phyloP scores from a whole-genome alignment of 2,329 filamentous ascomycete genomes.

The Fusarium camptoceras region DNA sequence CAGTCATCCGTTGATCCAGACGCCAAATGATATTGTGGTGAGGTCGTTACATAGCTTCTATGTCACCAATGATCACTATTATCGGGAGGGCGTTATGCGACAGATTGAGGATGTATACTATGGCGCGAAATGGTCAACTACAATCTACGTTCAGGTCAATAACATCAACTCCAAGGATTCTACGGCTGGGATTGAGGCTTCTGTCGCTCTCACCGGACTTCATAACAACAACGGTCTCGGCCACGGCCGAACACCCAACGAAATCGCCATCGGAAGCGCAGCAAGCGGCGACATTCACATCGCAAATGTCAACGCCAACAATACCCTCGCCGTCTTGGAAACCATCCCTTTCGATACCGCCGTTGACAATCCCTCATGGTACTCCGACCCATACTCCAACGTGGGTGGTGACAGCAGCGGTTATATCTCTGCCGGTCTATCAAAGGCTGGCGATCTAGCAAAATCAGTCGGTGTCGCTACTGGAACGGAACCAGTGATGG shows the following conservation, averaged over 20 bases:
- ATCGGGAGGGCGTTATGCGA: conserved; percentile 61
- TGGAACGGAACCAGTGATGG: conserved; percentile 57
- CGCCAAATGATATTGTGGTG: conserved; percentile 69
- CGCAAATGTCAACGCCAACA: conserved; percentile 43
- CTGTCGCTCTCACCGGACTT: conserved; percentile 57
- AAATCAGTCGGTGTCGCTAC: conserved; percentile 48
- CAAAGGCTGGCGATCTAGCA: conserved; percentile 54
- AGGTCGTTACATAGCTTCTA: conserved; percentile 61
- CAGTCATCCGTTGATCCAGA: conserved; percentile 63
- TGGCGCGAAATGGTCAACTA: conserved; percentile 61
- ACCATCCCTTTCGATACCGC: conserved; percentile 57
- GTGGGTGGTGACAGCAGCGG: conserved; percentile 58
- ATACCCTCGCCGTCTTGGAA: conserved; percentile 47
- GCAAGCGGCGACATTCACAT: conserved; percentile 61
- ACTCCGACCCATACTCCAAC: conserved; percentile 63
- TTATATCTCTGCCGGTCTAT: conserved; percentile 63
- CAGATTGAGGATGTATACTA: conserved; percentile 59
- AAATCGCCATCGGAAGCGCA: conserved; percentile 59
- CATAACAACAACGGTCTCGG: conserved; percentile 69
- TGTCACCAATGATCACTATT: conserved; percentile 70
- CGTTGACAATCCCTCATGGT: conserved; percentile 70
- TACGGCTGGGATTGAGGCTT: conserved; percentile 48
- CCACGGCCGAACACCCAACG: conserved; percentile 56
- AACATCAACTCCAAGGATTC: conserved; percentile 48
- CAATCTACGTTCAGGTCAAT: conserved; percentile 55